Evolutionary conservation across 1,284 basidiomycete genomes (phyloP).

Genomic region (Papiliotrema flavescens): DNA sequence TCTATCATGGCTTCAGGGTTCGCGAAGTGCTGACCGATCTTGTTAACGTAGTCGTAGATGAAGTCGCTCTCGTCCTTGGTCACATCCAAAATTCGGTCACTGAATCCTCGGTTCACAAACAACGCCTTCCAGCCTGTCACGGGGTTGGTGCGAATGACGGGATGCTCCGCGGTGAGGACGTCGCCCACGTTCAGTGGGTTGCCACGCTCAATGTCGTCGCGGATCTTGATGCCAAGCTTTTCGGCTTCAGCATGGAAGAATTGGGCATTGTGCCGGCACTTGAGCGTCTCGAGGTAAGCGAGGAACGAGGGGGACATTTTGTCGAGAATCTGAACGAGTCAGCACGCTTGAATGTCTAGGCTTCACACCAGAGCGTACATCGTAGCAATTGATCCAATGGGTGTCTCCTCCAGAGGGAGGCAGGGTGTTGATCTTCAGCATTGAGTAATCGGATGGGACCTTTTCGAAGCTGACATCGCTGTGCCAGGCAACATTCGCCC

Average conservation of each 20-base stretch:
- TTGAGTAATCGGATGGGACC: constrained; percentile 63
- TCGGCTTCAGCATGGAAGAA: constrained; percentile 55
- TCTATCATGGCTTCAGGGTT: no score
- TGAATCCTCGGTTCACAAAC: constrained; percentile 62
- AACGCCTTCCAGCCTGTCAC: constrained; percentile 63
- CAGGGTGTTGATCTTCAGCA: constrained; percentile 60
- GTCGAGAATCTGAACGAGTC: constrained; percentile 43
- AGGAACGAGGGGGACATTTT: constrained; percentile 58
- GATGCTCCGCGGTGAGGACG: constrained; percentile 58
- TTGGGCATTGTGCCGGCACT: constrained; percentile 58
- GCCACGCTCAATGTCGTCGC: constrained; percentile 49
- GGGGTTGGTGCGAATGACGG: constrained; percentile 46
- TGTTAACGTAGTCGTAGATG: constrained; percentile 21
- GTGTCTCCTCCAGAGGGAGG: constrained; percentile 53
- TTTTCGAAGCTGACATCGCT: constrained; percentile 66
- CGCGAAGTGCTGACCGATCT: neutral
- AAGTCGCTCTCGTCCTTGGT: constrained; percentile 57
- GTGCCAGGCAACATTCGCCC: constrained; percentile 29
- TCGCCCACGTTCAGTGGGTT: constrained; percentile 59
- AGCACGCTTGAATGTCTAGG: no score
- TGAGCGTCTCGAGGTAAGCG: constrained; percentile 59
- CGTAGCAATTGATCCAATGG: constrained; percentile 55
- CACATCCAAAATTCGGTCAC: constrained; percentile 59
- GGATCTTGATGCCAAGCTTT: constrained; percentile 30
- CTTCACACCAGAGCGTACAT: constrained; percentile 51